Conservation (phyloP, 805 yeast species). For the Kodamaea neixiangensis region DNA sequence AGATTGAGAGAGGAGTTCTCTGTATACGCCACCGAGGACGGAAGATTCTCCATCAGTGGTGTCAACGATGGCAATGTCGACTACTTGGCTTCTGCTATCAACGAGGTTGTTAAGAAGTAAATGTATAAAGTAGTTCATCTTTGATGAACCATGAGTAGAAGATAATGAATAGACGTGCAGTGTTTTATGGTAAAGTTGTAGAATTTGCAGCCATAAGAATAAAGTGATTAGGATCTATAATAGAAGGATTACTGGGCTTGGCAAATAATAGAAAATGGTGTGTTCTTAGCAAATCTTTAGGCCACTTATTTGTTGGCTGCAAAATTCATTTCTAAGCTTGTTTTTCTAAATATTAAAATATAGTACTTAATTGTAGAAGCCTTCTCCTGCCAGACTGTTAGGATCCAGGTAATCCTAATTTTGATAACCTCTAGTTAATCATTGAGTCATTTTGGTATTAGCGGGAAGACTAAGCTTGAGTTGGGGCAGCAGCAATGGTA, state of each 20-base stretch:
- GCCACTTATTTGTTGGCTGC: too few species aligned
- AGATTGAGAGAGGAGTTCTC: slow-evolving; percentile 69
- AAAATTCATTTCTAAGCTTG: too few species aligned
- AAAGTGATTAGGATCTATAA: not conserved
- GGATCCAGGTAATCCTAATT: too few species aligned
- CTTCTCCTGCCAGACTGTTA: too few species aligned
- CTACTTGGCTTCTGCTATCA: slow-evolving; percentile 63
- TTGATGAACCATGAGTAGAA: not conserved
- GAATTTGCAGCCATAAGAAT: not conserved
- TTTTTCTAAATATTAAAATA: too few species aligned
- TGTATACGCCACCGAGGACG: slow-evolving; percentile 85
- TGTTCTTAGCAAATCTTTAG: too few species aligned
- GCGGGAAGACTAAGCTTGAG: not conserved
- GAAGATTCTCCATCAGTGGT: slow-evolving; percentile 91
- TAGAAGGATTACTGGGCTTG: not conserved
- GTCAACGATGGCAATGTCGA: slow-evolving; percentile 78
- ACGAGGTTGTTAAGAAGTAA: slow-evolving; percentile 45
- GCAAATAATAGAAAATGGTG: not conserved
- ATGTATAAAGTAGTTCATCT: not conserved
- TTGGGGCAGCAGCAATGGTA: not conserved
- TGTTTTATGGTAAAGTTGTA: too few species aligned
- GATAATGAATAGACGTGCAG: not conserved
- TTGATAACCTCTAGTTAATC: not conserved
- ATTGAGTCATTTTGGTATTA: not conserved
- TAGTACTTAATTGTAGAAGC: too few species aligned